Evolutionary conservation across 192 early-diverging fungal species (phyloP).

Genomic region (Gaertneriomyces sp.): DNA sequence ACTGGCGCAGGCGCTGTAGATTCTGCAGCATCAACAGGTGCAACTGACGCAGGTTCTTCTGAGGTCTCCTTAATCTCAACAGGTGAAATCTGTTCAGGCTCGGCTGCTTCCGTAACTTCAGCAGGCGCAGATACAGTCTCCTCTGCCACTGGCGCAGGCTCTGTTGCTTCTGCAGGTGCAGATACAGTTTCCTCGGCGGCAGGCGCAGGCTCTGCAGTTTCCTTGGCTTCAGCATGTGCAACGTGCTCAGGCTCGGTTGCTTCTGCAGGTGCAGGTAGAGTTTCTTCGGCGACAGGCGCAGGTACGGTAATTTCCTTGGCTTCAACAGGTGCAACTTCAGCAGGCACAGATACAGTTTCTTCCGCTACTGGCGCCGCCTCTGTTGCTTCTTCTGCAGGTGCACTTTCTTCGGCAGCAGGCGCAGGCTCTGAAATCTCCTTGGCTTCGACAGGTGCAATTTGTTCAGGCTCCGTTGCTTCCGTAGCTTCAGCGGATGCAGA

Average conservation of each 20-base stretch:
- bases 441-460: too few relatives aligned
- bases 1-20: too few relatives aligned
- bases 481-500: background rate
- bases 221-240: background rate
- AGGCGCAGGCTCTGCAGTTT: background rate
- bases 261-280: background rate
- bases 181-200: background rate
- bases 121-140: background rate
- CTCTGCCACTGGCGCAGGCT: background rate
- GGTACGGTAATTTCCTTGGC: too few relatives aligned
- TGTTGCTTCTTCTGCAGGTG: background rate
- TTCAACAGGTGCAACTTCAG: background rate
- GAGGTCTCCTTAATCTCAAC: too few relatives aligned
- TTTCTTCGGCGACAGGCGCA: too few relatives aligned
- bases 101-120: background rate
- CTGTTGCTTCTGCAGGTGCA: background rate
- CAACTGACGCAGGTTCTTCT: too few relatives aligned
- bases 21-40: too few relatives aligned
- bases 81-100: background rate
- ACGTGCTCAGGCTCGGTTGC: background rate
- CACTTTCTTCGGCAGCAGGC: background rate
- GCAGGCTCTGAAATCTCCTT: background rate
- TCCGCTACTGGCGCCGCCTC: background rate
- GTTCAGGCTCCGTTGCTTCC: background rate
- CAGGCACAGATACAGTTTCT: background rate